A percentile compares a stretch with the other conserved stretches of the same genome.
phyloP scores from a whole-genome alignment of 768 basidiomycete genomes.

The Cantharellus anzutake region DNA sequence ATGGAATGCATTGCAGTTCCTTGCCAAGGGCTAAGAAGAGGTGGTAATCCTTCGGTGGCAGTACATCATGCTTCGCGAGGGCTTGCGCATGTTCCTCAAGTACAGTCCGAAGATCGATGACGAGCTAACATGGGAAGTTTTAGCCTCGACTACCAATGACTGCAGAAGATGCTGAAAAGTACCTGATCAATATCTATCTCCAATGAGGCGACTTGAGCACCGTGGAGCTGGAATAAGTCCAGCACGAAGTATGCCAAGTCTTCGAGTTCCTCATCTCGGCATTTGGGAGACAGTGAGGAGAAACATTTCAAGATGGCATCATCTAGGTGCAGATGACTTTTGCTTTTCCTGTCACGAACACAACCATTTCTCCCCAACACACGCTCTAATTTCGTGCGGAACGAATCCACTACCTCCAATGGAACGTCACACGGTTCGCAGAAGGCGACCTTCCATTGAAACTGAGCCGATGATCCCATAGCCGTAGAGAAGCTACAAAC shows the following conservation, averaged over 20 bases:
- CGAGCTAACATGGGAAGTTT: conserved; percentile 18
- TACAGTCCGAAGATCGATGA: conserved; percentile 57
- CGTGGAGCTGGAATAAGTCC: conserved; percentile 87
- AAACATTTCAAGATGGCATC: conserved; percentile 71
- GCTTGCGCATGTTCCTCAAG: conserved; percentile 50
- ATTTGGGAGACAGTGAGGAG: conserved; percentile 59
- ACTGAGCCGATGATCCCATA: neutral
- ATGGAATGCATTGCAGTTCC: conserved; percentile 73
- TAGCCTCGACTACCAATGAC: conserved; percentile 4
- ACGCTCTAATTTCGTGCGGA: conserved; percentile 52
- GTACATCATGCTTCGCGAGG: conserved; percentile 8
- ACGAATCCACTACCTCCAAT: conserved; percentile 28
- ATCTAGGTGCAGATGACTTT: conserved; percentile 27
- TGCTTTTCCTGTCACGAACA: conserved; percentile 36
- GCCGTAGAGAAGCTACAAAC: conserved; percentile 23
- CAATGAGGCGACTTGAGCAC: conserved; percentile 68
- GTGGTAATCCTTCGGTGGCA: conserved; percentile 36
- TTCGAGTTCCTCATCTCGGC: conserved; percentile 85
- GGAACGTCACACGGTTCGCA: conserved; percentile 27
- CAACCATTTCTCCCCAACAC: conserved; percentile 49
- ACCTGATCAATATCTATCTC: conserved; percentile 87
- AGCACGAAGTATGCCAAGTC: conserved; percentile 87
- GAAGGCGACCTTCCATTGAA: conserved; percentile 35
- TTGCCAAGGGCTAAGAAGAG: conserved; percentile 81
- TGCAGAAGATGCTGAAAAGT: neutral